Conservation (phyloP, 768 basidiomycete genomes). For the Tylopilus plumbeoviolaceoides region DNA sequence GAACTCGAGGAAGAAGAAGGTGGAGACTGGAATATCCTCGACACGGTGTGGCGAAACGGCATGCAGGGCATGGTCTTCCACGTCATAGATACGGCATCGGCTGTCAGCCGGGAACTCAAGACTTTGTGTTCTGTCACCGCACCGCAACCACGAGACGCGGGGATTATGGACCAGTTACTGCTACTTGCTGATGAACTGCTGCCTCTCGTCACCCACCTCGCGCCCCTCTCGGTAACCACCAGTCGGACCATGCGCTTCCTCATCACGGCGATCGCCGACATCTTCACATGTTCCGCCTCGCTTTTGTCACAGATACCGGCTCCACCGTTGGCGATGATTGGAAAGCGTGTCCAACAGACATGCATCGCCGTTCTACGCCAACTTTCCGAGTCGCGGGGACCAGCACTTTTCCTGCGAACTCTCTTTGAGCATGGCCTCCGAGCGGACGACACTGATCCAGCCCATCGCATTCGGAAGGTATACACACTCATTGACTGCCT, state of each 20-base stretch:
- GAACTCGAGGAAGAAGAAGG: conserved; percentile 48
- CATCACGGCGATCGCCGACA: conserved; percentile 42
- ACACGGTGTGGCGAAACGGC: conserved; percentile 58
- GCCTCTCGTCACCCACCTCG: conserved; percentile 44
- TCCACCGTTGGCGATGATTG: conserved; percentile 20
- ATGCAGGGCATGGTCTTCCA: conserved; percentile 54
- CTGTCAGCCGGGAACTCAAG: conserved; percentile 51
- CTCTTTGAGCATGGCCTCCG: conserved; percentile 49
- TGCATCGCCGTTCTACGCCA: conserved; percentile 49
- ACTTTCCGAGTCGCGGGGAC: conserved; percentile 36
- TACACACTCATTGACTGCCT: conserved; percentile 55
- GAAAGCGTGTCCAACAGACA: conserved; percentile 40
- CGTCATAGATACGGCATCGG: conserved; percentile 48
- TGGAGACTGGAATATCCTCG: conserved; percentile 53
- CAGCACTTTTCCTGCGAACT: conserved; percentile 51
- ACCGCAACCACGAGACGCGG: conserved; percentile 33
- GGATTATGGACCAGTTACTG: conserved; percentile 53
- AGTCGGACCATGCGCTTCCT: conserved; percentile 47
- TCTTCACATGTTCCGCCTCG: conserved; percentile 52
- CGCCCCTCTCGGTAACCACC: conserved; percentile 45
- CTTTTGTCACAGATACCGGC: conserved; percentile 41
- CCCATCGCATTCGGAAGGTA: conserved; percentile 50
- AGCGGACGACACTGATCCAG: conserved; percentile 48
- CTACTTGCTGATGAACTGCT: conserved; percentile 51
- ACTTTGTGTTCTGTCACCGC: conserved; percentile 45